Conservation (phyloP, 495 filamentous ascomycete genomes). For the Jackrogersella minutella region DNA sequence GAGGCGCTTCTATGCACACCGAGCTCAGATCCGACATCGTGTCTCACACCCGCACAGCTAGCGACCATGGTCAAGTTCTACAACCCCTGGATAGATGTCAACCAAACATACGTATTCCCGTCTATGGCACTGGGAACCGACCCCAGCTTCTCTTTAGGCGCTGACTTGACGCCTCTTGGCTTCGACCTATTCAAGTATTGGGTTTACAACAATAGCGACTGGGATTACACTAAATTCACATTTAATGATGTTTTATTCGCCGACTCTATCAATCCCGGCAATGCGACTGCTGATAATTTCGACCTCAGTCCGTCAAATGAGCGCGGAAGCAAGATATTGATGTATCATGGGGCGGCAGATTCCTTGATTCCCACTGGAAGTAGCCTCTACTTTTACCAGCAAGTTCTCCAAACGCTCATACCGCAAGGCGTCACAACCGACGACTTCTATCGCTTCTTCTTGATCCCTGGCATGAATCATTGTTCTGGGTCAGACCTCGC, state of each 20-base stretch:
- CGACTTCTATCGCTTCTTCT: constrained; percentile 55
- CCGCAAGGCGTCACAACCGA: constrained; percentile 42
- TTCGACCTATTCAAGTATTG: constrained; percentile 51
- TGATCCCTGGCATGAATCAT: constrained; percentile 57
- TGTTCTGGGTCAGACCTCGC: constrained; percentile 42
- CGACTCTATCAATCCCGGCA: constrained; percentile 46
- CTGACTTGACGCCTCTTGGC: constrained; percentile 39
- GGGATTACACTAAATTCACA: constrained; percentile 50
- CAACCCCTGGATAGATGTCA: constrained; percentile 51
- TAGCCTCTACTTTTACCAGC: constrained; percentile 54
- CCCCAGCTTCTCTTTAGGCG: constrained; percentile 17
- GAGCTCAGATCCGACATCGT: constrained; percentile 49
- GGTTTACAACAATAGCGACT: constrained; percentile 52
- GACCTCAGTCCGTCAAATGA: constrained; percentile 55
- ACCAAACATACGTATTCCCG: constrained; percentile 45
- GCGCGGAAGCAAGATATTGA: constrained; percentile 62
- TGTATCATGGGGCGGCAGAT: constrained; percentile 65
- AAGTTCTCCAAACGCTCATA: constrained; percentile 28
- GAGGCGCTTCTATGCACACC: constrained; percentile 61
- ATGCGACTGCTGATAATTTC: constrained; percentile 54
- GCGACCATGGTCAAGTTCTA: constrained; percentile 64
- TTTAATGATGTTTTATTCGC: constrained; percentile 44
- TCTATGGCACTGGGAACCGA: constrained; percentile 32
- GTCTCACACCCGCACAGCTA: constrained; percentile 65
- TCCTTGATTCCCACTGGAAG: constrained; percentile 56